These are phyloP conservation scores for sweet orange (Citrus sinensis) DNA, from an alignment of 345 rosid species.

Conservation along the genomic window DVS_A1.0 CM039162.1:20659001-20659500, in stretches of 20 bases:
- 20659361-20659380: slow-evolving; percentile 98
- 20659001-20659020: slow-evolving; percentile 98
- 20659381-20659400: slow-evolving; percentile 96
- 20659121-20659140: slow-evolving; percentile 96
- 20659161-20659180: slow-evolving; percentile 93
- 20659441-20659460: slow-evolving; percentile 96
- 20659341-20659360: slow-evolving; percentile 92
- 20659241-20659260: slow-evolving; percentile 97
- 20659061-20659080: slow-evolving; percentile 97
- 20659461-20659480: slow-evolving; percentile 89
- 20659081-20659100: slow-evolving; percentile 84
- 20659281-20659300: slow-evolving; percentile 97
- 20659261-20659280: slow-evolving; percentile 87
- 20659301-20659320: slow-evolving; percentile 89
- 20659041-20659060: slow-evolving; percentile 93
- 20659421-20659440: slow-evolving; percentile 97
- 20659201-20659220: slow-evolving; percentile 94
- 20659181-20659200: slow-evolving; percentile 94
- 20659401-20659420: slow-evolving; percentile 93
- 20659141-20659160: slow-evolving; percentile 95
- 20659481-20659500: slow-evolving; percentile 97
- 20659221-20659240: slow-evolving; percentile 93
- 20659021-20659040: slow-evolving; percentile 89
- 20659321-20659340: slow-evolving; percentile 82
- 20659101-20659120: slow-evolving; percentile 96